Evolutionary conservation across 176 grass and related monocot species (phyloP), one percentile per base, ranked within the genome.

Genomic region (Oryza nivara): DNA sequence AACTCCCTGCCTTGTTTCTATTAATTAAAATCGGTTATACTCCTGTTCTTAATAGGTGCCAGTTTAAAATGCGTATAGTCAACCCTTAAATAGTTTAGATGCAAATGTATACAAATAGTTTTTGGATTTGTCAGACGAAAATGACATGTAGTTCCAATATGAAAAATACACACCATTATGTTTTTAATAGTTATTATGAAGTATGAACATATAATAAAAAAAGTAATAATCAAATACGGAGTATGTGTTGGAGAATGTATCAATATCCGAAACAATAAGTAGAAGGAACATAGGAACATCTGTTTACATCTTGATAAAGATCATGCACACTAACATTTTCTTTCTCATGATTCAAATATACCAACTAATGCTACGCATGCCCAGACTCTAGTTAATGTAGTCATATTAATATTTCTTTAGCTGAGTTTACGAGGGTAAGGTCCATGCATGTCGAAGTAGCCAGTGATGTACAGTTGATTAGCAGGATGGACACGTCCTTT

Each of bases 401-500:
- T 65, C 28, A 40, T 13, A 40, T 13, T 44, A 23, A 2, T 74
- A 3, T 7, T 64, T 60, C 9, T 46, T 44, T 44, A 58, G 8
- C 13, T 60, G 36, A 63, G 38, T 43, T 13, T 68, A 22, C 13
- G 16, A 51, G 32, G 38, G 16, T 22, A 81, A 23, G 48, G 12
- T 76, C 67, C 0, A 9, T 73, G 23, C 19, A 9, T 17, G 17
- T 86, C 14, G 2, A 46, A 41, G 7, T 28, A 84, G 30, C 45
- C 38, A 84, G 38, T 66, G 58, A 20, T 47, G 44, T 75, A 45
- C n/a, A n/a, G n/a, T n/a, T n/a, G n/a, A n/a, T n/a, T 3, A 30
- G n/a, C 2, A 69, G 70, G 69, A 72, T 83, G 69, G 51, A 81
- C 67, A 23, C 20, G 30, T 68, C 66, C 74, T 87, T 87, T 87